Evolutionary conservation across 1,139 yeast species (phyloP).

Genomic region (Ogataea hybrid): DNA sequence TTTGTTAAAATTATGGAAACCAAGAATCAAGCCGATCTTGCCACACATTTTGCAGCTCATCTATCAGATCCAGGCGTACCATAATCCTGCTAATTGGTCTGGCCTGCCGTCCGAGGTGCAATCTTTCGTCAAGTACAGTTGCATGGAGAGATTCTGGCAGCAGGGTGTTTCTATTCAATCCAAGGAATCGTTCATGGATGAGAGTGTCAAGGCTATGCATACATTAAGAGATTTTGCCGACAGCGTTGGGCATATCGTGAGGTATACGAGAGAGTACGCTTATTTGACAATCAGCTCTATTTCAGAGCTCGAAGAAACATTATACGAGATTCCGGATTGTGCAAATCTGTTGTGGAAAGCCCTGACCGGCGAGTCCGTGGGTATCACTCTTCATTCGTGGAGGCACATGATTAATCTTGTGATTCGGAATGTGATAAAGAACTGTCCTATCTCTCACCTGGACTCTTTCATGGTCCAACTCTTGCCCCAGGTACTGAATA

Average conservation of each 20-base stretch:
- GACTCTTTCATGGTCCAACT: constrained; percentile 71
- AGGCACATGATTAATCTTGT: constrained; percentile 92
- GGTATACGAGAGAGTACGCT: constrained; percentile 96
- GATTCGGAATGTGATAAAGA: constrained; percentile 78
- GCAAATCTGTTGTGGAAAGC: constrained; percentile 81
- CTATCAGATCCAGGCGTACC: constrained; percentile 91
- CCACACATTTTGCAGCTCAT: constrained; percentile 88
- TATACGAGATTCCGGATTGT: constrained; percentile 82
- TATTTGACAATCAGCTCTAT: constrained; percentile 87
- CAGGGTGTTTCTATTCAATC: constrained; percentile 95
- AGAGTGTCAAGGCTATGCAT: constrained; percentile 89
- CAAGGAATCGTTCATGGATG: constrained; percentile 92
- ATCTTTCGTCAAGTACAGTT: constrained; percentile 81
- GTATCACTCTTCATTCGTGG: constrained; percentile 95
- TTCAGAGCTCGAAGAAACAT: constrained; percentile 83
- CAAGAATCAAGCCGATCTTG: constrained; percentile 85
- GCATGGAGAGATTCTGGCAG: constrained; percentile 96
- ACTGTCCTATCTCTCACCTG: constrained; percentile 76
- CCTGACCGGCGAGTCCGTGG: constrained; percentile 78
- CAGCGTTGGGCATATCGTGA: constrained; percentile 93
- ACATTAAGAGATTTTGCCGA: constrained; percentile 96
- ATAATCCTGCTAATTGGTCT: constrained; percentile 88
- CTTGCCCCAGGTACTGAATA: constrained; percentile 70
- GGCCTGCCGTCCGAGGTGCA: constrained; percentile 87
- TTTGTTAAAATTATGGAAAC: constrained; percentile 81